phyloP scores from a whole-genome alignment of 352 stramenopile species.

The Phytophthora podocarpi region DNA sequence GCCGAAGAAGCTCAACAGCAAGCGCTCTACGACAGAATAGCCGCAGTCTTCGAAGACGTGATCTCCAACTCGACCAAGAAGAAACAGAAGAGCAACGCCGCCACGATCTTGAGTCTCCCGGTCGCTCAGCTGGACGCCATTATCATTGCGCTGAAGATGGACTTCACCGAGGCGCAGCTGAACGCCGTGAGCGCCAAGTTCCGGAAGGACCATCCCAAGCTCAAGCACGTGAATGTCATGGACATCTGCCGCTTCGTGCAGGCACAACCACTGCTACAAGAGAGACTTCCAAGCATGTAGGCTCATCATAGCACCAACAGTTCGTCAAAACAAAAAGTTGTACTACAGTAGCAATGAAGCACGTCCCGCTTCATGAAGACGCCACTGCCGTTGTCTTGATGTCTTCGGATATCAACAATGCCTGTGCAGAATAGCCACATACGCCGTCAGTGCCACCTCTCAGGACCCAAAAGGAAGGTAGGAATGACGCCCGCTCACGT shows the following conservation, averaged over 20 bases:
- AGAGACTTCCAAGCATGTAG: slow-evolving; percentile 14
- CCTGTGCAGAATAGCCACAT: too few relatives aligned
- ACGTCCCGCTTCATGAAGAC: too few relatives aligned
- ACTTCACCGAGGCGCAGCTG: slow-evolving; percentile 39
- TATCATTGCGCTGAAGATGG: slow-evolving; percentile 43
- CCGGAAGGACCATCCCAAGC: slow-evolving; percentile 37
- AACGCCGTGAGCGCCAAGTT: slow-evolving; percentile 37
- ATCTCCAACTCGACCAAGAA: slow-evolving; percentile 19
- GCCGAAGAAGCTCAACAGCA: slow-evolving; percentile 55
- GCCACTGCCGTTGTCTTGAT: too few relatives aligned
- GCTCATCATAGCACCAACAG: too few relatives aligned
- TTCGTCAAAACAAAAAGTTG: too few relatives aligned
- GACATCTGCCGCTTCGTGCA: slow-evolving; percentile 64
- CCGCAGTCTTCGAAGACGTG: slow-evolving; percentile 46
- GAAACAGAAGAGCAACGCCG: slow-evolving; percentile 24
- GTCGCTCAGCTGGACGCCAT: slow-evolving; percentile 48
- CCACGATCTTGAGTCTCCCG: slow-evolving; percentile 44
- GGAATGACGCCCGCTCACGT: slow-evolving; percentile 3
- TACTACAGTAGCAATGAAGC: not conserved
- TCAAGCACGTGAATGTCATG: slow-evolving; percentile 66
- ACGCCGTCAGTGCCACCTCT: not conserved
- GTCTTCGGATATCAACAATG: too few relatives aligned
- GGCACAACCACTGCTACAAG: slow-evolving; percentile 36
- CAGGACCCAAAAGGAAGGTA: not conserved
- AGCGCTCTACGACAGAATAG: slow-evolving; percentile 51